phyloP scores from a whole-genome alignment of 495 filamentous ascomycete species.

The Neurospora tetrasperma region DNA sequence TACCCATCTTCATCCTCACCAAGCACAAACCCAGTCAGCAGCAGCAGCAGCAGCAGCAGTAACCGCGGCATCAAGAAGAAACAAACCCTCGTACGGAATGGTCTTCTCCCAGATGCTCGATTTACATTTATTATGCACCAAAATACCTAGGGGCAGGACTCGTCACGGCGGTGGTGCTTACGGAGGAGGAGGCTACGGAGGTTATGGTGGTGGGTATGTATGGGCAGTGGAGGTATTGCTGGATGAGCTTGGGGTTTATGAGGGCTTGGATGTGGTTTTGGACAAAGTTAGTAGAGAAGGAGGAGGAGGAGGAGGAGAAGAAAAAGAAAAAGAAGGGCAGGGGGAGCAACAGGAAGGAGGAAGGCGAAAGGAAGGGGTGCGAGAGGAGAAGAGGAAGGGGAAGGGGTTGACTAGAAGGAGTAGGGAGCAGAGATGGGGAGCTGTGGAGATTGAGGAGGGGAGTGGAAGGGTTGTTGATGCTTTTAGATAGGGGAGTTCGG shows the following conservation, averaged over 20 bases:
- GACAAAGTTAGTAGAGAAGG: background rate
- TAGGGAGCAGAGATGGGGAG: constrained; percentile 36
- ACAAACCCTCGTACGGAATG: constrained; percentile 32
- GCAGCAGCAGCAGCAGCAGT: background rate
- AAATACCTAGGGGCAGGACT: constrained; percentile 19
- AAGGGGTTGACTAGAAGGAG: constrained; percentile 9
- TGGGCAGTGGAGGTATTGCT: constrained; percentile 38
- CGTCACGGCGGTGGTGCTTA: background rate
- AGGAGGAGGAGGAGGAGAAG: too few species aligned
- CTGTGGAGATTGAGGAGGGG: constrained; percentile 23
- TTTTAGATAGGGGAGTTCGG: background rate
- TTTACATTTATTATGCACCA: constrained; percentile 33
- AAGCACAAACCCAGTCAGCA: background rate
- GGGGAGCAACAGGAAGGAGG: background rate
- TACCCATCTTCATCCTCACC: background rate
- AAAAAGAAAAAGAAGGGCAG: background rate
- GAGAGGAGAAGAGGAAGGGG: background rate
- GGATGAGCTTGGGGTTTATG: constrained; percentile 30
- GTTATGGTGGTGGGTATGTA: constrained; percentile 7
- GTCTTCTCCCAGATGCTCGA: constrained; percentile 35
- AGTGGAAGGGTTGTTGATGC: constrained; percentile 22
- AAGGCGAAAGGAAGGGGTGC: constrained; percentile 3
- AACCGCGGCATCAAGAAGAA: background rate
- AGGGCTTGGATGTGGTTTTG: background rate
- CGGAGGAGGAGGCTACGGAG: background rate